phyloP scores from a whole-genome alignment of 1,284 basidiomycete species.

The Phellinidium pouzarii region DNA sequence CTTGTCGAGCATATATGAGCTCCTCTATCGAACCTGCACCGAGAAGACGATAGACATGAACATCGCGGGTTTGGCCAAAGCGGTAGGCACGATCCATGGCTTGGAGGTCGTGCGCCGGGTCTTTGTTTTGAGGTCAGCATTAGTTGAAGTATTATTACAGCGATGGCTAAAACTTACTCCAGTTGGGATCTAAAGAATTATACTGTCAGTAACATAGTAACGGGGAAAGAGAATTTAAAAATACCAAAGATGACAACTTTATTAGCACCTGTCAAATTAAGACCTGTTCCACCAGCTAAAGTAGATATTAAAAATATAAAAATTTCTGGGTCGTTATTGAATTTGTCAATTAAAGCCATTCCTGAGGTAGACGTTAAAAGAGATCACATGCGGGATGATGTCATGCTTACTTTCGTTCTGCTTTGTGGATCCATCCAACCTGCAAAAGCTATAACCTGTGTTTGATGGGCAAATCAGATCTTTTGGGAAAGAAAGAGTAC shows the following conservation, averaged over 20 bases:
- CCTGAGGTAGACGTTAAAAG: conserved; percentile 37
- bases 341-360: conserved; percentile 76
- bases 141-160: neutral
- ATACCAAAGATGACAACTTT: conserved; percentile 81
- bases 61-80: conserved; percentile 83
- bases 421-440: conserved; percentile 67
- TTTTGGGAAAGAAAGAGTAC: neutral
- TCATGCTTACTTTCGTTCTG: conserved; percentile 51
- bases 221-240: conserved; percentile 20
- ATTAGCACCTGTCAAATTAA: conserved; percentile 73
- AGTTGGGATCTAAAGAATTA: conserved; percentile 66
- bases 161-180: conserved; percentile 51
- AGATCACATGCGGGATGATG: neutral
- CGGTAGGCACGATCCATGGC: conserved; percentile 88
- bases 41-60: conserved; percentile 77
- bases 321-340: conserved; percentile 66
- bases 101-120: conserved; percentile 82
- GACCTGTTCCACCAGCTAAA: conserved; percentile 67
- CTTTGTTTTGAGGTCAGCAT: conserved; percentile 31
- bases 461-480: neutral
- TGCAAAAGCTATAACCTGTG: conserved; percentile 57
- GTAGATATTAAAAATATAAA: conserved; percentile 80
- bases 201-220: neutral
- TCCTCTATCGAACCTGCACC: conserved; percentile 85
- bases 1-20: conserved; percentile 76